Conservation (phyloP, 2,329 filamentous ascomycete genomes). For the Aspergillus ibericus region DNA sequence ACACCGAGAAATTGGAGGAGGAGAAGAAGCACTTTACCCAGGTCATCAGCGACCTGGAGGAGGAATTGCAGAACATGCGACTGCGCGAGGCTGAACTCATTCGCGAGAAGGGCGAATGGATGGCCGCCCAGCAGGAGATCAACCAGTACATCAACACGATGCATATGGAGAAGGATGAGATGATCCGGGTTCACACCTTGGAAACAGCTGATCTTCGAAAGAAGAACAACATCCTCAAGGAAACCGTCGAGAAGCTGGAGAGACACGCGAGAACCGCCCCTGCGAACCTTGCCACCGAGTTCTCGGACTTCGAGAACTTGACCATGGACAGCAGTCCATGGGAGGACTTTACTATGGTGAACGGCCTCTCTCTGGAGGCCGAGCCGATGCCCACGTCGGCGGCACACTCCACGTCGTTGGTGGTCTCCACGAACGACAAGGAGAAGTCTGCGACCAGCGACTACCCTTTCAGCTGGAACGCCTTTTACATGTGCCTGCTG, state of each 20-base stretch:
- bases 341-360: slow-evolving; percentile 78
- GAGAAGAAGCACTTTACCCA: slow-evolving; percentile 91
- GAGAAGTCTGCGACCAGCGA: slow-evolving; percentile 57
- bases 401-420: slow-evolving; percentile 28
- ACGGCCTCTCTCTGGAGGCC: slow-evolving; percentile 53
- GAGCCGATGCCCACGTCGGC: slow-evolving; percentile 37
- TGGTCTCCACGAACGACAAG: slow-evolving; percentile 45
- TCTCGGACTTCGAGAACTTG: slow-evolving; percentile 79
- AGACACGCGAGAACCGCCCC: slow-evolving; percentile 45
- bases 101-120: slow-evolving; percentile 62
- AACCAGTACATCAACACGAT: slow-evolving; percentile 73
- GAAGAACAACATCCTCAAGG: slow-evolving; percentile 81
- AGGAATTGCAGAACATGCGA: slow-evolving; percentile 69
- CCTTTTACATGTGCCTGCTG: slow-evolving; percentile 90
- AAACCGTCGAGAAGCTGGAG: slow-evolving; percentile 54
- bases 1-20: slow-evolving; percentile 93
- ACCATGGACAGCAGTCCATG: slow-evolving; percentile 74
- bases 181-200: slow-evolving; percentile 82
- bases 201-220: slow-evolving; percentile 90
- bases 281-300: slow-evolving; percentile 63
- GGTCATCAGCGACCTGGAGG: slow-evolving; percentile 74
- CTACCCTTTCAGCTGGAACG: slow-evolving; percentile 66
- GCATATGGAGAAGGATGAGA: slow-evolving; percentile 84
- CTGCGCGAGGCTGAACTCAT: slow-evolving; percentile 55
- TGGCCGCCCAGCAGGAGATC: slow-evolving; percentile 71